Conservation (phyloP, 2,329 filamentous ascomycete species). For the Trichoderma arundinaceum region DNA sequence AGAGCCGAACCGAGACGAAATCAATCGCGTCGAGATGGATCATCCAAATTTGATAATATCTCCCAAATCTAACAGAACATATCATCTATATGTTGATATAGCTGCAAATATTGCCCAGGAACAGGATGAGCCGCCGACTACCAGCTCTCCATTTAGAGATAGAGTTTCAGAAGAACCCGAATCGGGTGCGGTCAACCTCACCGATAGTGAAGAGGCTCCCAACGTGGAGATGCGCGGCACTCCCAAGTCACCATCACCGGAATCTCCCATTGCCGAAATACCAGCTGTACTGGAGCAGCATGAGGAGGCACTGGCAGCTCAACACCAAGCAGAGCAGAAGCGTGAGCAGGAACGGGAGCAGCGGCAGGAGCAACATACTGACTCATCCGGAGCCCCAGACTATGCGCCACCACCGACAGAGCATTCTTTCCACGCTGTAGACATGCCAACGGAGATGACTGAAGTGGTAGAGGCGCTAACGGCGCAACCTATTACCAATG, state of each 20-base stretch:
- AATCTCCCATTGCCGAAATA: background rate
- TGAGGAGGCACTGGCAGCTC: background rate
- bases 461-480: background rate
- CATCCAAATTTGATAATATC: conserved; percentile 11
- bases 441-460: background rate
- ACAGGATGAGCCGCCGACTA: background rate
- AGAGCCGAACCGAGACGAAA: background rate
- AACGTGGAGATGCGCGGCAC: background rate
- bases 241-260: background rate
- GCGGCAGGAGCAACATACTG: background rate
- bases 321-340: background rate
- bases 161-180: background rate
- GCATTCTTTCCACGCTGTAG: background rate
- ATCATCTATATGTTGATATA: background rate
- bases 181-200: background rate
- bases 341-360: background rate
- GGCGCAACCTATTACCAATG: background rate
- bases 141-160: background rate
- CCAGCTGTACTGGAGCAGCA: background rate
- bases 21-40: conserved; percentile 4
- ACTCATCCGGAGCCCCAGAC: background rate
- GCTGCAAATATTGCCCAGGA: background rate
- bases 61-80: background rate
- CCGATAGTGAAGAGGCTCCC: background rate
- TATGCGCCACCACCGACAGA: background rate